Evolutionary conservation across 2,329 filamentous ascomycete species (phyloP).

Genomic region (Botrytis hyacinthi): DNA sequence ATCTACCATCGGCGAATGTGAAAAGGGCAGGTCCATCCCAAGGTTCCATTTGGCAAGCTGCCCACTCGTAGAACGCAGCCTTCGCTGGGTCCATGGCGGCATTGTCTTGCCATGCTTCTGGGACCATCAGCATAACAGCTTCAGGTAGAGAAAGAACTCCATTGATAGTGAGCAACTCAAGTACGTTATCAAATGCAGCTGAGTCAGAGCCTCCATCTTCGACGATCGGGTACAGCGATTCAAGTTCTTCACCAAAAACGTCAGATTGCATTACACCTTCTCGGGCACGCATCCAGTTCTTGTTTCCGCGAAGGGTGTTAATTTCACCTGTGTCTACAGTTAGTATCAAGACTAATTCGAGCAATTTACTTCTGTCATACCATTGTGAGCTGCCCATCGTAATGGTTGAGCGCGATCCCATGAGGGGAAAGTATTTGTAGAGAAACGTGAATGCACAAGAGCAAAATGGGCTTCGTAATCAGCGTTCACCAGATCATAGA

Average conservation of each 20-base stretch:
- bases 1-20: constrained; percentile 93
- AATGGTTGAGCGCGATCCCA: constrained; percentile 97
- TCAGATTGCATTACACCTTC: constrained; percentile 94
- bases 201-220: constrained; percentile 97
- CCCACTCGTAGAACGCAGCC: constrained; percentile 98
- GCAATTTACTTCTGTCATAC: constrained; percentile 45
- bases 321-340: constrained; percentile 64
- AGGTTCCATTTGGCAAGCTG: constrained; percentile 97
- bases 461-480: constrained; percentile 98
- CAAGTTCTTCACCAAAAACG: constrained; percentile 88
- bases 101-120: constrained; percentile 97
- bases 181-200: constrained; percentile 93
- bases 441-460: constrained; percentile 94
- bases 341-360: constrained; percentile 33
- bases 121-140: constrained; percentile 98
- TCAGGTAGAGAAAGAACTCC: constrained; percentile 92
- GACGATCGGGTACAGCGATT: constrained; percentile 87
- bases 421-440: constrained; percentile 96
- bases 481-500: constrained; percentile 93
- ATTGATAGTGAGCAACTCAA: constrained; percentile 92
- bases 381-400: constrained; percentile 96
- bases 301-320: constrained; percentile 94
- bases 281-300: constrained; percentile 98
- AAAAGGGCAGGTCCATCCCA: constrained; percentile 97
- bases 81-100: constrained; percentile 89